Conservation (phyloP, 2,329 filamentous ascomycete genomes). For the Helotiales sp. region DNA sequence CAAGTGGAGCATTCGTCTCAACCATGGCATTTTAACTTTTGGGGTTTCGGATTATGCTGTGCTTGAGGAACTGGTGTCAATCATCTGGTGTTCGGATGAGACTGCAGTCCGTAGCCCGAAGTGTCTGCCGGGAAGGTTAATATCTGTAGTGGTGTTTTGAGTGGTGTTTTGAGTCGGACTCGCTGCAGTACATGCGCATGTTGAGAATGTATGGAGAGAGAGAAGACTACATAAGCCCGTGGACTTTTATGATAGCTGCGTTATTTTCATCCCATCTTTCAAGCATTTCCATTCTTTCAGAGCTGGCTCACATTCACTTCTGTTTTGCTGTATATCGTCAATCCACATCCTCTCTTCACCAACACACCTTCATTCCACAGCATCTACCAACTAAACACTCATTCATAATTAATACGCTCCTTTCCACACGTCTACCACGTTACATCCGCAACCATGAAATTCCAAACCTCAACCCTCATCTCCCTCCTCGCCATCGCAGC, state of each 20-base stretch:
- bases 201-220: neutral
- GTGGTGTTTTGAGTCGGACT: neutral
- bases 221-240: neutral
- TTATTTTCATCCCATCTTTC: neutral
- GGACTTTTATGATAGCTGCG: neutral
- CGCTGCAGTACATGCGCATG: neutral
- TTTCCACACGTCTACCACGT: neutral
- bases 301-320: constrained; percentile 15
- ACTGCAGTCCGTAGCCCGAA: neutral
- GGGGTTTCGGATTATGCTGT: neutral
- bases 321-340: neutral
- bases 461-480: neutral
- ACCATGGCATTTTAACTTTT: neutral
- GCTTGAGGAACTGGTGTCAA: neutral
- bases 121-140: neutral
- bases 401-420: constrained; percentile 4
- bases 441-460: constrained; percentile 3
- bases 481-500: neutral
- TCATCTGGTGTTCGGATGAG: constrained; percentile 7
- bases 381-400: neutral
- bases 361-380: neutral
- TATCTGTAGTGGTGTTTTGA: no score
- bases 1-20: neutral
- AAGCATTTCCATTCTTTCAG: neutral
- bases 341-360: neutral